Evolutionary conservation across 148 eudicot species (phyloP).

Genomic region (Dianthus caryophyllus): DNA sequence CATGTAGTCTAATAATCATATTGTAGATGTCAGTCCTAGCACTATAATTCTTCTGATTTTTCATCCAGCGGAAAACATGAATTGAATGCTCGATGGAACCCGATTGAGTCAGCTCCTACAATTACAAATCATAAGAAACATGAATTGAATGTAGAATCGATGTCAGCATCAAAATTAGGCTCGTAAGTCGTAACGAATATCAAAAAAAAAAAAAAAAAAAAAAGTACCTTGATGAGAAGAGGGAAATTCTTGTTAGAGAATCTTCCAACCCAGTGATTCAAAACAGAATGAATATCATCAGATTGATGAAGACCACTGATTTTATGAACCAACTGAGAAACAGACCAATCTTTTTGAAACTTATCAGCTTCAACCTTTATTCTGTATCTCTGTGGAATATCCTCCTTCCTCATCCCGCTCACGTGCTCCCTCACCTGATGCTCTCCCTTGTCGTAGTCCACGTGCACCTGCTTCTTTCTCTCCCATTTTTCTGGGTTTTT

Average conservation of each 20-base stretch:
- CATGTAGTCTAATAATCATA: constrained; percentile 91
- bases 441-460: constrained; percentile 64
- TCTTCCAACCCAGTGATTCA: constrained; percentile 86
- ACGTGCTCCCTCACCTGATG: constrained; percentile 43
- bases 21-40: constrained; percentile 85
- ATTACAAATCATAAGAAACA: constrained; percentile 7
- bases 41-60: constrained; percentile 80
- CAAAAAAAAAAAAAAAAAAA: neutral
- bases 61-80: constrained; percentile 84
- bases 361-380: constrained; percentile 52
- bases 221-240: constrained; percentile 55
- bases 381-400: constrained; percentile 50
- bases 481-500: constrained; percentile 42
- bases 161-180: too few relatives aligned
- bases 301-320: constrained; percentile 32
- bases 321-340: constrained; percentile 58
- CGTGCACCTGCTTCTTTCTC: constrained; percentile 51
- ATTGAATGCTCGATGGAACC: constrained; percentile 84
- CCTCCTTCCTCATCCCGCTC: constrained; percentile 58
- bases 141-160: too few relatives aligned
- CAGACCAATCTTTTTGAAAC: constrained; percentile 86
- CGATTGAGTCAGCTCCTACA: constrained; percentile 72
- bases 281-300: constrained; percentile 62
- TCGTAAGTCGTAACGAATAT: neutral
- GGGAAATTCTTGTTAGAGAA: constrained; percentile 79